phyloP scores from a whole-genome alignment of 331 rosid species.

The Pyrus hybrid region DNA sequence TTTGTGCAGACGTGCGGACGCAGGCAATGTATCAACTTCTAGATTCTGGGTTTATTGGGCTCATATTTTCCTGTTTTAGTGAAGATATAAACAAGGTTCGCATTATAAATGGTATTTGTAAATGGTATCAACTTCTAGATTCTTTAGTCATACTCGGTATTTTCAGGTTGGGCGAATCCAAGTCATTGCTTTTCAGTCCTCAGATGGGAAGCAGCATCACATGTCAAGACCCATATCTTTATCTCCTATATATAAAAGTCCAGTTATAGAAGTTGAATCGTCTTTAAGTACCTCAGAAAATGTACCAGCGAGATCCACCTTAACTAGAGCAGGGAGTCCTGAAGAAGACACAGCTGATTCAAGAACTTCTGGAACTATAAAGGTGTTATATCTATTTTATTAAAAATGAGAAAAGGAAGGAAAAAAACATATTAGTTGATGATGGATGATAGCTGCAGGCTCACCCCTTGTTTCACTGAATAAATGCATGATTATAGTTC shows the following conservation, averaged over 20 bases:
- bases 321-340: conserved; percentile 44
- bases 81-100: conserved; percentile 82
- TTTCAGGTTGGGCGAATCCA: conserved; percentile 91
- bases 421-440: background rate
- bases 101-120: conserved; percentile 5
- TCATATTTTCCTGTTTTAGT: conserved; percentile 91
- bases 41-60: conserved; percentile 93
- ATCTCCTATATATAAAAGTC: conserved; percentile 55
- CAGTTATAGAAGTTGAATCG: conserved; percentile 81
- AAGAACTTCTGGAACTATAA: conserved; percentile 37
- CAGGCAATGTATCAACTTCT: conserved; percentile 98
- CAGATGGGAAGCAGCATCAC: conserved; percentile 78
- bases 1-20: conserved; percentile 73
- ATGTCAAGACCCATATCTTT: conserved; percentile 48
- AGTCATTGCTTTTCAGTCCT: conserved; percentile 94
- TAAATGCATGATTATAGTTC: background rate
- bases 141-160: conserved; percentile 3
- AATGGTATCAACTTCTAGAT: background rate
- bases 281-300: conserved; percentile 81
- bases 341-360: conserved; percentile 83
- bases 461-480: background rate
- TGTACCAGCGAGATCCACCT: conserved; percentile 30
- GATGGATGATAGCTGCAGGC: background rate
- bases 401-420: background rate
- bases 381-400: conserved; percentile 37